phyloP scores from a whole-genome alignment of 805 yeast genomes.

The Isabelozyma rhagii region DNA sequence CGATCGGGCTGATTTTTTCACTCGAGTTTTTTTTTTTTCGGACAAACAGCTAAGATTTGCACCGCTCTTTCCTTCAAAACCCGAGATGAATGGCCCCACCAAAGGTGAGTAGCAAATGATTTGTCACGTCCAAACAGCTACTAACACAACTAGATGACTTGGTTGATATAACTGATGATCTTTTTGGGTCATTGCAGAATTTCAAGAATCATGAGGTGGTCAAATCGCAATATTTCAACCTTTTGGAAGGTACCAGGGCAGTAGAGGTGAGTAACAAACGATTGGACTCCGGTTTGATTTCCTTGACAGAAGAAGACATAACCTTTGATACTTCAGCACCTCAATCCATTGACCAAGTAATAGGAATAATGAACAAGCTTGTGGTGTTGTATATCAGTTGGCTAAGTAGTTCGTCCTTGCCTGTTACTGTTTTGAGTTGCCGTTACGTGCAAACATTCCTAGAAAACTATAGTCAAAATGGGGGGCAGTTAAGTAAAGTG shows the following conservation, averaged over 20 bases:
- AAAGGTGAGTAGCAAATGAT: not conserved
- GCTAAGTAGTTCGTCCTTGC: constrained; percentile 70
- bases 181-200: constrained; percentile 37
- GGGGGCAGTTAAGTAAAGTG: constrained; percentile 1
- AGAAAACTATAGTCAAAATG: constrained; percentile 25
- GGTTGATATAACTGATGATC: constrained; percentile 55
- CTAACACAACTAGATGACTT: constrained; percentile 10
- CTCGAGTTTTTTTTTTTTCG: too few species aligned
- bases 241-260: constrained; percentile 85
- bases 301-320: constrained; percentile 41
- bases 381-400: constrained; percentile 61
- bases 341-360: constrained; percentile 37
- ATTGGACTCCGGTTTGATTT: constrained; percentile 76
- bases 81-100: not conserved
- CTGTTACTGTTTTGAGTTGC: constrained; percentile 77
- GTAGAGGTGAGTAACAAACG: constrained; percentile 69
- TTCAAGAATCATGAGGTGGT: constrained; percentile 55
- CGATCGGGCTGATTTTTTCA: too few species aligned
- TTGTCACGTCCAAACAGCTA: not conserved
- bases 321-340: constrained; percentile 43
- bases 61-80: not conserved
- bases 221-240: constrained; percentile 56
- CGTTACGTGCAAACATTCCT: constrained; percentile 65
- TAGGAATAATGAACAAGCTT: constrained; percentile 53
- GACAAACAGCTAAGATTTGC: too few species aligned